These are phyloP conservation scores for Trichoderma reesei DNA, from an alignment of 495 filamentous ascomycete species.

Conservation along the genomic window DNA sequence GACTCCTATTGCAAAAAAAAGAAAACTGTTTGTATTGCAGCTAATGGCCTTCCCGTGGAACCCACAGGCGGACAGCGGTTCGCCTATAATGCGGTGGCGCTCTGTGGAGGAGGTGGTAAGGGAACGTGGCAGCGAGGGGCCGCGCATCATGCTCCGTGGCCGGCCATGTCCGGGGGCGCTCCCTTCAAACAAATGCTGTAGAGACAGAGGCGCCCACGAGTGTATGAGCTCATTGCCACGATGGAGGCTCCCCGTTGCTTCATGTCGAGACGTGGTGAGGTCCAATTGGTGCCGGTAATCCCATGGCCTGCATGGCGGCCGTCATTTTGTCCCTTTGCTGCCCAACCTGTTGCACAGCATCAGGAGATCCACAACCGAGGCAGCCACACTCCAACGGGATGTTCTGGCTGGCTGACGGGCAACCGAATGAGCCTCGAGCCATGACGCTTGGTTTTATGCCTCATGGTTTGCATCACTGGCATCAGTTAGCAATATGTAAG, in stretches of 20 bases:
- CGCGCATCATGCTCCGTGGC: background rate
- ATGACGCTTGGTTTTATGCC: background rate
- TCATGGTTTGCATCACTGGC: background rate
- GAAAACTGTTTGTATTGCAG: background rate
- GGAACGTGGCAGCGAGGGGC: background rate
- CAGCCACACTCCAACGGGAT: background rate
- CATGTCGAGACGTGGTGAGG: background rate
- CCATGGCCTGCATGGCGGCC: background rate
- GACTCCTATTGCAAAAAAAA: background rate
- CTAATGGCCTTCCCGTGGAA: background rate
- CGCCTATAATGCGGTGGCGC: background rate
- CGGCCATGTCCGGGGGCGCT: background rate
- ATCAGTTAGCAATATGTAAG: conserved; percentile 6
- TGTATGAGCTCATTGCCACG: background rate
- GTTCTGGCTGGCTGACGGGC: background rate
- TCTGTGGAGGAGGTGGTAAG: background rate
- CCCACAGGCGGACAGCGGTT: background rate
- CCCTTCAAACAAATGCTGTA: background rate
- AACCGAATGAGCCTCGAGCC: background rate
- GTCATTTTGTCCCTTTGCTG: background rate
- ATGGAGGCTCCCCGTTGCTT: background rate
- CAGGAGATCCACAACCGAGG: background rate
- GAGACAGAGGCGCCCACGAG: background rate
- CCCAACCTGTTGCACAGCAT: background rate
- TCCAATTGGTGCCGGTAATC: background rate